These are phyloP conservation scores for Cystobasidium tubakii DNA, from an alignment of 768 basidiomycete species.

Conservation along the genomic window DNA sequence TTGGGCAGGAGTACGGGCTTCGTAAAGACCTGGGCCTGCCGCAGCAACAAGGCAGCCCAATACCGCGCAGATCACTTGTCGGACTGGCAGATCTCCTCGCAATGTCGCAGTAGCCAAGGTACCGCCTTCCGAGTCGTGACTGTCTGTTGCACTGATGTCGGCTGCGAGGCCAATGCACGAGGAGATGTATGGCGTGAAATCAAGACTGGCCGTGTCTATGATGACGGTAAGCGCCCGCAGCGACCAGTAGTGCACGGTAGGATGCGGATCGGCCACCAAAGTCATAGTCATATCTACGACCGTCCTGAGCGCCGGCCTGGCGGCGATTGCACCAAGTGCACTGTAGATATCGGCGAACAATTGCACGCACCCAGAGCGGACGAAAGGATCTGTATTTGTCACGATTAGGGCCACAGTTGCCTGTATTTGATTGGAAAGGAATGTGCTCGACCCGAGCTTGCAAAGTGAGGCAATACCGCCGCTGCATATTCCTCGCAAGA, in stretches of 20 bases:
- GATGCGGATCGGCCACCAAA: constrained; percentile 89
- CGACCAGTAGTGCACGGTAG: constrained; percentile 90
- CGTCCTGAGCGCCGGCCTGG: constrained; percentile 87
- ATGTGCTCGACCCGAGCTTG: constrained; percentile 71
- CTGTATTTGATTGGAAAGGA: constrained; percentile 80
- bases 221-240: constrained; percentile 76
- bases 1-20: constrained; percentile 69
- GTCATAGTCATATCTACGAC: constrained; percentile 93
- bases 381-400: constrained; percentile 83
- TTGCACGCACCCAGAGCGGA: constrained; percentile 85
- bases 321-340: constrained; percentile 87
- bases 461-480: constrained; percentile 84
- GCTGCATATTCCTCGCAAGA: constrained; percentile 70
- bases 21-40: constrained; percentile 90
- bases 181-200: constrained; percentile 81
- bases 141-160: constrained; percentile 79
- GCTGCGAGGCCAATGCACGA: constrained; percentile 83
- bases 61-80: constrained; percentile 83
- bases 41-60: constrained; percentile 89
- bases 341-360: constrained; percentile 87
- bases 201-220: constrained; percentile 82
- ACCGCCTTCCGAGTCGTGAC: constrained; percentile 90
- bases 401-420: constrained; percentile 87
- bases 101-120: constrained; percentile 68
- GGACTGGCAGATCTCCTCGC: constrained; percentile 83